Percentiles rank a stretch among this genome's conserved stretches.
Evolutionary conservation across 495 filamentous ascomycete species (phyloP).

Genomic region (Penicillium desertorum): DNA sequence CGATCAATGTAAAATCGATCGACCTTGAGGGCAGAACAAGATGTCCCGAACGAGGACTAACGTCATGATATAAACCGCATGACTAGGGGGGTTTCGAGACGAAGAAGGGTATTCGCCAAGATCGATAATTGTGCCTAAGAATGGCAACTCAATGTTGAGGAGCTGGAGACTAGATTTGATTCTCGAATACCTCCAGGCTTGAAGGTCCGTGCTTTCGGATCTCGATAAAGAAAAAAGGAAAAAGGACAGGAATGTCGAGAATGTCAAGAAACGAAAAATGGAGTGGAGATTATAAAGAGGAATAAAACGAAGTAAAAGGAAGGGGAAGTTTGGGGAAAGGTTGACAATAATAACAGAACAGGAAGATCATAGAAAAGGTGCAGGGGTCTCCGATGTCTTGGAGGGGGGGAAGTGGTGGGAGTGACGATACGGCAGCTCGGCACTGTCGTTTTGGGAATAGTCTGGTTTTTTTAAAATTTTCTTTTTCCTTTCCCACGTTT

Average conservation of each 20-base stretch:
- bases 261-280: conserved; percentile 26
- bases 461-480: conserved; percentile 12
- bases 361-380: conserved; percentile 14
- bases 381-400: conserved; percentile 4
- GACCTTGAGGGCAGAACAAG: conserved; percentile 30
- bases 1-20: conserved; percentile 38
- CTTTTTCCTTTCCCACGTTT: conserved; percentile 15
- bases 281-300: conserved; percentile 23
- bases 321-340: conserved; percentile 19
- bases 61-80: conserved; percentile 51
- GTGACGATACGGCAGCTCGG: conserved; percentile 32
- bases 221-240: conserved; percentile 6
- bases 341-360: conserved; percentile 16
- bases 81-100: conserved; percentile 22
- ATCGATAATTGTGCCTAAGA: conserved; percentile 30
- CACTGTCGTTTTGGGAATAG: conserved; percentile 30
- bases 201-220: conserved; percentile 28
- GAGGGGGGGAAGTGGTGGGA: conserved; percentile 16
- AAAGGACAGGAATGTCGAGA: conserved; percentile 21
- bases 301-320: conserved; percentile 24
- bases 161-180: conserved; percentile 29
- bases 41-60: conserved; percentile 42
- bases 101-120: conserved; percentile 27
- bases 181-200: conserved; percentile 20
- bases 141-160: conserved; percentile 38